phyloP scores from a whole-genome alignment of 805 yeast species.

The Maudiozyma serrabonitensis region DNA sequence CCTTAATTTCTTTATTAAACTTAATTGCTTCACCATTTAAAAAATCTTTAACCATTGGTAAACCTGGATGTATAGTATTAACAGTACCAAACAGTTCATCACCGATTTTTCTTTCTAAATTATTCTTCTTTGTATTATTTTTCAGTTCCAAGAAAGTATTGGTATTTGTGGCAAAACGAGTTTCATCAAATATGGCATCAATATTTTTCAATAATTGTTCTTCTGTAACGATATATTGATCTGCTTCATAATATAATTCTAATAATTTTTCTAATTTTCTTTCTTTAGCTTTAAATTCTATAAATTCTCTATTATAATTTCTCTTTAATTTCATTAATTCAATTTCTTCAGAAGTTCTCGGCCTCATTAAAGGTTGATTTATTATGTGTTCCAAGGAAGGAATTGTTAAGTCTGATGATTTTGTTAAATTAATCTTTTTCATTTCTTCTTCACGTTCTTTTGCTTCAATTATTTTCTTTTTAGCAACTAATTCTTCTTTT shows the following conservation, averaged over 20 bases:
- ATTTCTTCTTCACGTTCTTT: conserved; percentile 29
- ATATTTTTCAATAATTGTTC: conserved; percentile 37
- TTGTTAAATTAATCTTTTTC: conserved; percentile 15
- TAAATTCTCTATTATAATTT: conserved; percentile 51
- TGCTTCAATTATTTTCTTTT: conserved; percentile 31
- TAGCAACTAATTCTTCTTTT: conserved; percentile 20
- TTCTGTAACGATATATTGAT: conserved; percentile 64
- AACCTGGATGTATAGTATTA: conserved; percentile 27
- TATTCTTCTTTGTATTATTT: conserved; percentile 3
- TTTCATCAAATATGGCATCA: conserved; percentile 20
- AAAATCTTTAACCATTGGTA: conserved; percentile 30
- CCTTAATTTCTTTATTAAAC: conserved; percentile 21
- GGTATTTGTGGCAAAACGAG: conserved; percentile 1
- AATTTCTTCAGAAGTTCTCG: conserved; percentile 62
- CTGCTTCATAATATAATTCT: conserved; percentile 62
- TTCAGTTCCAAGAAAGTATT: conserved; percentile 1
- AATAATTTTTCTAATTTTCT: conserved; percentile 48
- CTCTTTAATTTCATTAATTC: conserved; percentile 50
- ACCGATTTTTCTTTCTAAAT: conserved; percentile 17
- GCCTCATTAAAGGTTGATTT: conserved; percentile 60
- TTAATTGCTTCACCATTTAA: conserved; percentile 26
- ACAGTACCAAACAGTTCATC: conserved; percentile 33
- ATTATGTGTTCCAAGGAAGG: conserved; percentile 69
- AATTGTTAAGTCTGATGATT: conserved; percentile 45
- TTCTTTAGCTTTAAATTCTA: conserved; percentile 44